Evolutionary conservation across 2,329 filamentous ascomycete species (phyloP).

Genomic region (Cercospora sojina): DNA sequence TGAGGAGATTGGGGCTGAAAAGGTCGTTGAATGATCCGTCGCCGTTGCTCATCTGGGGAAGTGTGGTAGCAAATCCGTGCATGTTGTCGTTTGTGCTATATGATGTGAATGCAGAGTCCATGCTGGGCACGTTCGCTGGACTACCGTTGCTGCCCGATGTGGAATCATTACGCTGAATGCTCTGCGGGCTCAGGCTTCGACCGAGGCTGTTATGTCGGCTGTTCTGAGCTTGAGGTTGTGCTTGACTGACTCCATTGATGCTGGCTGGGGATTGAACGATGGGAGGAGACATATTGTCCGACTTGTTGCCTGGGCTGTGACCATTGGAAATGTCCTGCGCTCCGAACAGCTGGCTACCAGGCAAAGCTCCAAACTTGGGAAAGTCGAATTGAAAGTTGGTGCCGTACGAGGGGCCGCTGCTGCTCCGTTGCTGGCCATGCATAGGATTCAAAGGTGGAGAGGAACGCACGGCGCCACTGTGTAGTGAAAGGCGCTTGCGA

Average conservation of each 20-base stretch:
- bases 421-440: constrained; percentile 31
- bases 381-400: constrained; percentile 87
- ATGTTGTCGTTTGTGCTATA: constrained; percentile 39
- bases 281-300: constrained; percentile 31
- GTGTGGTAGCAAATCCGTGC: constrained; percentile 38
- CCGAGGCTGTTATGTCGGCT: constrained; percentile 31
- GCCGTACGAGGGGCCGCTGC: constrained; percentile 46
- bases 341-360: constrained; percentile 53
- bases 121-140: constrained; percentile 19
- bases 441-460: constrained; percentile 48
- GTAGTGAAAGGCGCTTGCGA: constrained; percentile 75
- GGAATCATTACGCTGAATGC: constrained; percentile 18
- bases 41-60: constrained; percentile 36
- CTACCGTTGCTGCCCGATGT: constrained; percentile 33
- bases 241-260: constrained; percentile 14
- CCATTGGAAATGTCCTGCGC: constrained; percentile 22
- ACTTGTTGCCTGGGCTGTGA: constrained; percentile 42
- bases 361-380: constrained; percentile 81
- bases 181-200: constrained; percentile 41
- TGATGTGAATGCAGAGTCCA: constrained; percentile 28
- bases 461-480: constrained; percentile 47
- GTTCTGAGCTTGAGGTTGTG: constrained; percentile 16
- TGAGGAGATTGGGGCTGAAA: constrained; percentile 58
- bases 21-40: constrained; percentile 52
- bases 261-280: constrained; percentile 24